phyloP scores from a whole-genome alignment of 1,139 yeast species.

The Arxiozyma telluris region DNA sequence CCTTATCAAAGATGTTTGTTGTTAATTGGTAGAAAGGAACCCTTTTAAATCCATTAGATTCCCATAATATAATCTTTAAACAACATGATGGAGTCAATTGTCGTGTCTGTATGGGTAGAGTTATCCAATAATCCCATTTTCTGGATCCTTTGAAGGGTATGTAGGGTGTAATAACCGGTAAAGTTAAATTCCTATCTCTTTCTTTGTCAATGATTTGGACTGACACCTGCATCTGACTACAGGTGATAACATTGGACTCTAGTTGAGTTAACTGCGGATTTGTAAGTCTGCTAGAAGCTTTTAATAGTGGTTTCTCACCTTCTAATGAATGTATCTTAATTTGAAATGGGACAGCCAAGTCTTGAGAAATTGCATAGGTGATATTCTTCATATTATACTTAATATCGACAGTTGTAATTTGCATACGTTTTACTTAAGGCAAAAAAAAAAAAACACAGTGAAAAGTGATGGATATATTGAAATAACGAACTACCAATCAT shows the following conservation, averaged over 20 bases:
- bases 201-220: conserved; percentile 56
- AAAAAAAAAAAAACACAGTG: background rate
- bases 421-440: background rate
- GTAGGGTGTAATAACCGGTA: conserved; percentile 60
- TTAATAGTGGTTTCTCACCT: conserved; percentile 40
- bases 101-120: conserved; percentile 59
- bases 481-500: background rate
- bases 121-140: conserved; percentile 54
- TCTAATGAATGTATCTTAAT: conserved; percentile 41
- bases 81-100: conserved; percentile 59
- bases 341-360: conserved; percentile 49
- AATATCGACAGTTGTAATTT: background rate
- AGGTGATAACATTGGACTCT: conserved; percentile 41
- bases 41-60: conserved; percentile 46
- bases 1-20: conserved; percentile 47
- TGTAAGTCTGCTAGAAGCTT: conserved; percentile 46
- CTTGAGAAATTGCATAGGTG: conserved; percentile 71
- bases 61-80: conserved; percentile 58
- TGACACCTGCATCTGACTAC: conserved; percentile 56
- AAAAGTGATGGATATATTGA: background rate
- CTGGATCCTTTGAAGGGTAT: conserved; percentile 44
- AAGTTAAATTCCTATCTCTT: conserved; percentile 41
- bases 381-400: conserved; percentile 30
- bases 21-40: conserved; percentile 51
- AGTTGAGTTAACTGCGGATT: conserved; percentile 45